Evolutionary conservation across 805 yeast genomes (phyloP), one percentile per base, ranked within the genome.

Genomic region (Candida chilensis): DNA sequence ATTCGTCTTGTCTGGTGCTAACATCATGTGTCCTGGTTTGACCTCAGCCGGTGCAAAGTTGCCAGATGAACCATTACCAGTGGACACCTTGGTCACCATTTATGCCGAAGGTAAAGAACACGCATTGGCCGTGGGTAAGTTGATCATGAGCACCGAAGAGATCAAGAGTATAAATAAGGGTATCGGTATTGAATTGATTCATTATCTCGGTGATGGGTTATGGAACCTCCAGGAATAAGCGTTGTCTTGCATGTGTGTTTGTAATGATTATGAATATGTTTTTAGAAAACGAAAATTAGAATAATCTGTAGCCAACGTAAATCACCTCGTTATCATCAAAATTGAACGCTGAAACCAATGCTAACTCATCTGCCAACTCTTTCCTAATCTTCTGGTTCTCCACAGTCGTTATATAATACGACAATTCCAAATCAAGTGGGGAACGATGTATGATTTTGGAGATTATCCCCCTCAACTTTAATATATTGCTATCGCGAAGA

Each of bases 11-110:
- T 80, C 94, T 4, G 97, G 96, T 33, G 96, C 96, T 17, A 88
- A 88, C 48, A 83, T 88, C 47, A 88, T 88, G 97, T 88, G 96
- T 56, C 95, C 95, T 3, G 96, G 96, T 13, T 67, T 86, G 39
- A 86, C 95, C 1, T 77, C 92, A 13, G 67, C 79, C 2, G 95
- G 96, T 25, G 96, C 94, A 14, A 56, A 59, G 32, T 61, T 87
- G 37, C 95, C 96, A 14, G 88, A 78, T 16, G 78, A 78, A 18
- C 73, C 78, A 22, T 50, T 75, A 35, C 76, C 71, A 25, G 65
- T 73, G 41, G 94, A 70, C 32, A 64, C 78, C n/a, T 67, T 83
- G 17, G 95, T 88, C 27, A 69, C 82, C 6, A 71, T 90, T 16
- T 81, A 78, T 49, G 96, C 96, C 29, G 96, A 88, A 57, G 95